phyloP scores from a whole-genome alignment of 164 flowering plant genomes.

The Chimonanthus praecox region DNA sequence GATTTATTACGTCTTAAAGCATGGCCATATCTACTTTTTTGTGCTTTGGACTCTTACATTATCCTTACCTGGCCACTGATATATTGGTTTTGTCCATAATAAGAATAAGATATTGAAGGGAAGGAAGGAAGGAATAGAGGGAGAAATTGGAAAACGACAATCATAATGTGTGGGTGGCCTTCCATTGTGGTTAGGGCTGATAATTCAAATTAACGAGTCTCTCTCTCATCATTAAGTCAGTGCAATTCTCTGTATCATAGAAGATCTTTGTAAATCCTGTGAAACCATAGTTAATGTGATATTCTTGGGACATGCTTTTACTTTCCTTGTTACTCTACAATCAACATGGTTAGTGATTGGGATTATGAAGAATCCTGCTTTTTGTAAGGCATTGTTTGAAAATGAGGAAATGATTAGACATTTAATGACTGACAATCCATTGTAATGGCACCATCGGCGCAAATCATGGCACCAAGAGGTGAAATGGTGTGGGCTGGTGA shows the following conservation, averaged over 20 bases:
- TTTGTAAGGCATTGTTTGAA: constrained; percentile 5
- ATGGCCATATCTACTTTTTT: background rate
- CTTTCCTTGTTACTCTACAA: constrained; percentile 13
- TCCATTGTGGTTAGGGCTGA: background rate
- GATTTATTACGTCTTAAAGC: background rate
- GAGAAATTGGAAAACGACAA: background rate
- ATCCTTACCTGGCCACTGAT: background rate
- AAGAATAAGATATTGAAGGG: background rate
- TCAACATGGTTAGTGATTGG: background rate
- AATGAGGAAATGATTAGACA: constrained; percentile 41
- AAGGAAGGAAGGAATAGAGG: too few species aligned
- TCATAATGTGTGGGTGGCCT: background rate
- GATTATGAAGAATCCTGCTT: background rate
- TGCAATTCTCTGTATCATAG: background rate
- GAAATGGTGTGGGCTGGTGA: constrained; percentile 38
- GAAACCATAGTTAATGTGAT: background rate
- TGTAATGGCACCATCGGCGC: constrained; percentile 15
- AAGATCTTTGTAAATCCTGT: background rate
- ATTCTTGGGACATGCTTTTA: constrained; percentile 16
- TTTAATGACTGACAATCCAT: constrained; percentile 30
- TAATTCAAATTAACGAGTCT: background rate
- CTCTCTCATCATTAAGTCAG: background rate
- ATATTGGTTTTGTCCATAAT: background rate
- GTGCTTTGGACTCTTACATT: background rate
- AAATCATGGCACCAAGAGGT: constrained; percentile 30